A percentile compares a stretch with the other conserved stretches of the same genome.
Conservation (phyloP, 2,329 filamentous ascomycete genomes). For the Ophiognomonia clavigignenti-juglandacearum region DNA sequence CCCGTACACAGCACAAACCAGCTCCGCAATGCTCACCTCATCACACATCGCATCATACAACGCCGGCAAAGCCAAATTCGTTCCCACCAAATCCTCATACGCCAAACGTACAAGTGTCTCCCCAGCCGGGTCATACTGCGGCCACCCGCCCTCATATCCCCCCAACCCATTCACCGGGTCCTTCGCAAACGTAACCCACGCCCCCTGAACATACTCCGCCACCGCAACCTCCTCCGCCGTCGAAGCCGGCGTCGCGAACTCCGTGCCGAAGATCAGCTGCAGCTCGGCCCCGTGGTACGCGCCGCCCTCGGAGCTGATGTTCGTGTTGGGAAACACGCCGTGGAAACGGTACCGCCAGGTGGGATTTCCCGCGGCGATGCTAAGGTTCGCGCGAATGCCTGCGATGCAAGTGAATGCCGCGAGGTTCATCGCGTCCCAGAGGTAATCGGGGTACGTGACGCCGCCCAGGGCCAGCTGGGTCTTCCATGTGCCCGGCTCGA, state of each 20-base stretch:
- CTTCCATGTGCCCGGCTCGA: conserved; percentile 1
- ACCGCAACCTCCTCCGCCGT: neutral
- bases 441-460: neutral
- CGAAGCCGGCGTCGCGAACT: neutral
- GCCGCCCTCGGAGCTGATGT: neutral
- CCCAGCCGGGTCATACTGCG: neutral
- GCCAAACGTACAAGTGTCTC: neutral
- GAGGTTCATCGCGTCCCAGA: neutral
- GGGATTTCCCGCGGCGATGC: neutral
- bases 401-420: neutral
- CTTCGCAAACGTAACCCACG: neutral
- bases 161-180: neutral
- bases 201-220: neutral
- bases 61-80: neutral
- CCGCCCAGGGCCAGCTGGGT: neutral
- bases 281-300: neutral
- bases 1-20: neutral
- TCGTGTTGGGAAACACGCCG: neutral
- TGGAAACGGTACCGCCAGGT: neutral
- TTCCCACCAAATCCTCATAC: neutral
- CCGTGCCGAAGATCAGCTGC: neutral
- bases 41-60: neutral
- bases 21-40: neutral
- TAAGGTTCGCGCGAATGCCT: neutral
- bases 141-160: neutral